These are phyloP conservation scores for Tetrapyrgos nigripes DNA, from an alignment of 1,284 basidiomycete species.

Conservation along the genomic window DNA sequence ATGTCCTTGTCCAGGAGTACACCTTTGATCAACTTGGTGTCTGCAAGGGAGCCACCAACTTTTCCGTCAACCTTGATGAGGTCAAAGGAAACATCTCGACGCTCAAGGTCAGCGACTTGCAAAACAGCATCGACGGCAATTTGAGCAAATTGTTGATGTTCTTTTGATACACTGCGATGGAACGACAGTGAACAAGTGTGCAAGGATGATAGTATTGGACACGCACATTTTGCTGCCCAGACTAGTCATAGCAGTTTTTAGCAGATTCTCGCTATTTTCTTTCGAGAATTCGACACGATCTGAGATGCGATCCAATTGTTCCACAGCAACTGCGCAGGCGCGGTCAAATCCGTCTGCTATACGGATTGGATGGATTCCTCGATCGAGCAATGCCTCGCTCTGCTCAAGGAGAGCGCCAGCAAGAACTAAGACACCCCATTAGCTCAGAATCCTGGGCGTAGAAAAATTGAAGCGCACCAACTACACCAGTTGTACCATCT, in stretches of 20 bases:
- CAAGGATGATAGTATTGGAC: background rate
- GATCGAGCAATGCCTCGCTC: slow-evolving; percentile 90
- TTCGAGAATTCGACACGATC: slow-evolving; percentile 89
- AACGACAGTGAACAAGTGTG: slow-evolving; percentile 2
- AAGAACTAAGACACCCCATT: slow-evolving; percentile 71
- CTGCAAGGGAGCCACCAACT: slow-evolving; percentile 95
- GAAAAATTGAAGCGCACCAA: slow-evolving; percentile 69
- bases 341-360: slow-evolving; percentile 98
- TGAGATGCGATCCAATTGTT: slow-evolving; percentile 92
- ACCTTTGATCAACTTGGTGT: slow-evolving; percentile 92
- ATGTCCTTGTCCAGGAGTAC: slow-evolving; percentile 99
- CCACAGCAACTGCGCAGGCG: slow-evolving; percentile 89
- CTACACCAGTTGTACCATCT: slow-evolving; percentile 98
- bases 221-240: slow-evolving; percentile 96
- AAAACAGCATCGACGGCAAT: slow-evolving; percentile 98
- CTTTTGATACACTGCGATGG: slow-evolving; percentile 87
- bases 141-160: slow-evolving; percentile 93
- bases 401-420: slow-evolving; percentile 96
- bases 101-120: slow-evolving; percentile 93
- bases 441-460: slow-evolving; percentile 13
- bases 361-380: slow-evolving; percentile 97
- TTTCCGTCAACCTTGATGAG: slow-evolving; percentile 99
- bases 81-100: slow-evolving; percentile 97
- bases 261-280: slow-evolving; percentile 83
- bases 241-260: slow-evolving; percentile 96